phyloP scores from a whole-genome alignment of 2,329 filamentous ascomycete species.

The Botryosphaeria dothidea region DNA sequence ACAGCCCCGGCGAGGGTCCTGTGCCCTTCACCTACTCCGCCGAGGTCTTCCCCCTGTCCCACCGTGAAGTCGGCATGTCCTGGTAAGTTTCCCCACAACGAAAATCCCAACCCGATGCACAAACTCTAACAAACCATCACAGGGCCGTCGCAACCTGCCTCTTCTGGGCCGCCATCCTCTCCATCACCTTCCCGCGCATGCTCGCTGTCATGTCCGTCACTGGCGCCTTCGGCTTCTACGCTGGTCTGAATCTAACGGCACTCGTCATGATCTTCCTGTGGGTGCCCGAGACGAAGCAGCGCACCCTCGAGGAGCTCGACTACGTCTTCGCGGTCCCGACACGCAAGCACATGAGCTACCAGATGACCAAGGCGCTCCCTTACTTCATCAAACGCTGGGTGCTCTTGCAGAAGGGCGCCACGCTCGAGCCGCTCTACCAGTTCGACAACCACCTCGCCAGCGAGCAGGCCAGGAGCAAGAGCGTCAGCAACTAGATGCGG shows the following conservation, averaged over 20 bases:
- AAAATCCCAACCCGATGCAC: neutral
- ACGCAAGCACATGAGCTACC: constrained; percentile 42
- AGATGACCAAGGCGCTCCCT: constrained; percentile 41
- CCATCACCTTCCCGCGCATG: constrained; percentile 65
- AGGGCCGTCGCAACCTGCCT: constrained; percentile 65
- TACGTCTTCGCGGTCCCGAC: constrained; percentile 53
- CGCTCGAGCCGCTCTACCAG: constrained; percentile 39
- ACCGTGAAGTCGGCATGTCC: constrained; percentile 71
- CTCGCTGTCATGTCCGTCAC: constrained; percentile 52
- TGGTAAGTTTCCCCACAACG: constrained; percentile 37
- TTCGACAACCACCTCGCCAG: constrained; percentile 27
- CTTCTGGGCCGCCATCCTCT: constrained; percentile 59
- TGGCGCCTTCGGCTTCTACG: constrained; percentile 64
- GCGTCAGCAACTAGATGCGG: neutral
- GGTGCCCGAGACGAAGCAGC: constrained; percentile 51
- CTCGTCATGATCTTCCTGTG: constrained; percentile 65
- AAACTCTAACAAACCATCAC: neutral
- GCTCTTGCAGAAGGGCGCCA: constrained; percentile 37
- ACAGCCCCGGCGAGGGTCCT: constrained; percentile 47
- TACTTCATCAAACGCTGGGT: constrained; percentile 50
- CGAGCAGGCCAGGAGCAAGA: constrained; percentile 11
- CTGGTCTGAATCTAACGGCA: constrained; percentile 60
- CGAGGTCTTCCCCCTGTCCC: constrained; percentile 70
- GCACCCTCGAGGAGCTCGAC: constrained; percentile 51
- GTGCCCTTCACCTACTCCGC: constrained; percentile 70